Percentiles rank a stretch among this genome's conserved stretches.
These are phyloP conservation scores for Neurospora discreta DNA, from an alignment of 495 filamentous ascomycete genomes.

Conservation along the genomic window DNA sequence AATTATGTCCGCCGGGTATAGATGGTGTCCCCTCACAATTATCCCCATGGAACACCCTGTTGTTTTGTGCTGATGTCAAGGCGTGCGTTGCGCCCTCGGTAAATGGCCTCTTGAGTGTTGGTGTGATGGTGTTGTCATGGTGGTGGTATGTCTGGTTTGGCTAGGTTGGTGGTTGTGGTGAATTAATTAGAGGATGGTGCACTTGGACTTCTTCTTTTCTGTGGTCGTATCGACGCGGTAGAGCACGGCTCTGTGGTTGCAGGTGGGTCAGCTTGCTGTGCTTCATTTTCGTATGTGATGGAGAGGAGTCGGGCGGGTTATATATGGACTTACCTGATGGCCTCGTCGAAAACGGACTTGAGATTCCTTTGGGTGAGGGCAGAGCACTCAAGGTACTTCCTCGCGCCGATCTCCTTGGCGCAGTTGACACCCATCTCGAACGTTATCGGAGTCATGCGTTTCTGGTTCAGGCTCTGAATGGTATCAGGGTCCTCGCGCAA, in stretches of 20 bases:
- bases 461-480: conserved; percentile 60
- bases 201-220: conserved; percentile 57
- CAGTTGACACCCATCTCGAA: conserved; percentile 79
- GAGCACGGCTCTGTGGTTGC: conserved; percentile 57
- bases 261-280: conserved; percentile 6
- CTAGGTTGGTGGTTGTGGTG: not conserved
- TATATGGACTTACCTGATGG: conserved; percentile 67
- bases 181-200: conserved; percentile 55
- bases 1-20: conserved; percentile 16
- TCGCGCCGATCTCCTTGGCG: conserved; percentile 83
- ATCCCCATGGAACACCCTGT: not conserved
- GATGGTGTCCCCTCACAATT: conserved; percentile 5
- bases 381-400: conserved; percentile 97
- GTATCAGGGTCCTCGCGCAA: conserved; percentile 83
- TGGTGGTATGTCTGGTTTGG: not conserved
- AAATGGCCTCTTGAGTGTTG: not conserved
- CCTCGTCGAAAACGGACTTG: conserved; percentile 97
- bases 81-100: not conserved
- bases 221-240: conserved; percentile 57
- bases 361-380: conserved; percentile 89
- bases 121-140: not conserved
- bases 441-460: conserved; percentile 83
- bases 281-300: not conserved
- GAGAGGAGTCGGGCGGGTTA: not conserved
- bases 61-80: not conserved